A percentile compares a stretch with the other conserved stretches of the same genome.
These are phyloP conservation scores for Rhodotorula taiwanensis DNA, from an alignment of 768 basidiomycete species.

Conservation along the genomic window DNA sequence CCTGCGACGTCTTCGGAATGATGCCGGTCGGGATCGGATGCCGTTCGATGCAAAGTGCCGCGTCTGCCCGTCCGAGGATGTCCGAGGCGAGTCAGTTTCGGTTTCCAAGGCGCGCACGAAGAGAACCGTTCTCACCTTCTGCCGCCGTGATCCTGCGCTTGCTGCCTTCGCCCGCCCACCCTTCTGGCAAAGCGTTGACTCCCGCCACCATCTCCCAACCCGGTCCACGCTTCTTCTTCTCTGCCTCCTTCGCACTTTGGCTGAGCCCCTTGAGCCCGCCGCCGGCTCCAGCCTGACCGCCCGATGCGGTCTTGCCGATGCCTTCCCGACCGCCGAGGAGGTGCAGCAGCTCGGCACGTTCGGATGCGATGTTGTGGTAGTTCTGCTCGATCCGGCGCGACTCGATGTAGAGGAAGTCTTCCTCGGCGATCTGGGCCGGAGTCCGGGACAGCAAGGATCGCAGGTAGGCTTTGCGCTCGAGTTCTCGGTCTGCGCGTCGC, in stretches of 20 bases:
- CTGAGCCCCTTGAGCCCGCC: constrained; percentile 37
- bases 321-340: constrained; percentile 37
- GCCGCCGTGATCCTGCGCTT: constrained; percentile 31
- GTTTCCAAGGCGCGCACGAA: background rate
- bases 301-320: constrained; percentile 9
- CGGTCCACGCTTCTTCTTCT: constrained; percentile 36
- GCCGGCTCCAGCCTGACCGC: constrained; percentile 41
- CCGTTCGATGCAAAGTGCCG: constrained; percentile 41
- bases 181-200: constrained; percentile 33
- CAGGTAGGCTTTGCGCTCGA: constrained; percentile 79
- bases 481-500: constrained; percentile 65
- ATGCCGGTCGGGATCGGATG: constrained; percentile 36
- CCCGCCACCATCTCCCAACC: constrained; percentile 36
- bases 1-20: constrained; percentile 24
- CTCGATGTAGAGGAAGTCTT: constrained; percentile 88
- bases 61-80: constrained; percentile 25
- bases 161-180: constrained; percentile 35
- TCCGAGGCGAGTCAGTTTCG: constrained; percentile 7
- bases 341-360: constrained; percentile 40
- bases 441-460: constrained; percentile 81
- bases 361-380: constrained; percentile 51
- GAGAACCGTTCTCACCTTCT: constrained; percentile 31
- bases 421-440: constrained; percentile 80
- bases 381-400: constrained; percentile 91
- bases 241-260: constrained; percentile 25